Base-by-base conservation (phyloP, 345 rosid species). In the Acer campestre region DNA sequence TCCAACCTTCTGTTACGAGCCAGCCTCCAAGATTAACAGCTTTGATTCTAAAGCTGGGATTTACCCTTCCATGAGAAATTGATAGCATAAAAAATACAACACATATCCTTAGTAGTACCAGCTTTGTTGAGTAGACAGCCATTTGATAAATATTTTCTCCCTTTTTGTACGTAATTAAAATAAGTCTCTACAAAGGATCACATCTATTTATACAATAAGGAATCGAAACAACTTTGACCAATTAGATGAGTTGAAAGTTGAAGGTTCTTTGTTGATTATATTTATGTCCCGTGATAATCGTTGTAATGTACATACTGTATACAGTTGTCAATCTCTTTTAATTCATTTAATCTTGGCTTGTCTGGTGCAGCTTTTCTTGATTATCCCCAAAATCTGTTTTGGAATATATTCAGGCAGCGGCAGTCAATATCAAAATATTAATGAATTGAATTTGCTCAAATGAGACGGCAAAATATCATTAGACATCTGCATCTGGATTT, bases 21-120 rank as follows among this genome's bases (percentile, higher is more conserved):
- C 95, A 91, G 10, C 95, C 95, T 70, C 93, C 92, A 13, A 91
- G 92, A 78, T 84, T 89, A 62, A 85, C 95, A 13, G 95, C 95
- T 84, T 69, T 83, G 18, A 86, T 44, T 68, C 63, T 61, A 49
- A 67, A 73, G 22, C 58, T 67, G 27, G 82, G 80, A 48, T 49
- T 23, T 3, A 25, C 27, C 56, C 82, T 82, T 14, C 82, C 87
- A 62, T 76, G 27, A 17, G 75, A 74, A 49, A 62, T 40, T 66
- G 70, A 17, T 58, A 73, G 46, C 73, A 80, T 9, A 40, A 76
- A 74, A 55, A 18, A 23, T 2, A 79, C 27, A 3, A 71, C 11
- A 61, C 61, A 67, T 68, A 78, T 18, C 27, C 64, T n/a, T 7
- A 80, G 71, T 10, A 80, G 71, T 3, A 80, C 71, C 8, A 61